Conservation (phyloP, 805 yeast species). For the Groenewaldozyma salmanticensis region DNA sequence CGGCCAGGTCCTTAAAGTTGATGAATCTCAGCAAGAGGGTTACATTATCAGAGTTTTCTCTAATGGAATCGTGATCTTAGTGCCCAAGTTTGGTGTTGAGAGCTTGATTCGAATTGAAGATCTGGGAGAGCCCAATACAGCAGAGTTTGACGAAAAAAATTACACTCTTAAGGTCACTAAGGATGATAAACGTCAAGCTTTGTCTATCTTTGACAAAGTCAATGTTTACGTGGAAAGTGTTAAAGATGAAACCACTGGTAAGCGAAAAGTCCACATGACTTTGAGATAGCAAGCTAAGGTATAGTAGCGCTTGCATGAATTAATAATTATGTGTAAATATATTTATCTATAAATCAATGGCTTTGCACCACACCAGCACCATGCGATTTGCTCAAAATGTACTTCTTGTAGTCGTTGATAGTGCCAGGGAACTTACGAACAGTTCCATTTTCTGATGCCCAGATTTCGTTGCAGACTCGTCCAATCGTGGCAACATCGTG, state of each 20-base stretch:
- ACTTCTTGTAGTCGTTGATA: slow-evolving; percentile 82
- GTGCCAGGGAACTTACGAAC: slow-evolving; percentile 72
- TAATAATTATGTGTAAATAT: not conserved
- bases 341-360: slow-evolving; percentile 37
- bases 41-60: slow-evolving; percentile 85
- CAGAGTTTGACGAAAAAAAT: slow-evolving; percentile 65
- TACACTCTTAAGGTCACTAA: slow-evolving; percentile 53
- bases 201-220: slow-evolving; percentile 74
- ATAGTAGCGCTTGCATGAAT: not conserved
- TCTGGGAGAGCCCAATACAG: slow-evolving; percentile 51
- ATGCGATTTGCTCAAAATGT: slow-evolving; percentile 69
- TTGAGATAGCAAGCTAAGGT: slow-evolving; percentile 10
- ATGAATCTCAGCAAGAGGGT: slow-evolving; percentile 75
- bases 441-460: slow-evolving; percentile 86
- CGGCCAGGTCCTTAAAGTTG: slow-evolving; percentile 91
- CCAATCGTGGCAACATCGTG: slow-evolving; percentile 92
- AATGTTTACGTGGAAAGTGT: slow-evolving; percentile 73
- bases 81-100: slow-evolving; percentile 94
- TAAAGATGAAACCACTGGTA: slow-evolving; percentile 80
- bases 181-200: slow-evolving; percentile 33
- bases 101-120: slow-evolving; percentile 78
- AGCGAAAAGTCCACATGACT: slow-evolving; percentile 75
- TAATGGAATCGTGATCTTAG: slow-evolving; percentile 89
- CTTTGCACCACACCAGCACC: slow-evolving; percentile 83
- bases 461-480: slow-evolving; percentile 83